phyloP scores from a whole-genome alignment of 805 yeast genomes.

The Metschnikowia matae region DNA sequence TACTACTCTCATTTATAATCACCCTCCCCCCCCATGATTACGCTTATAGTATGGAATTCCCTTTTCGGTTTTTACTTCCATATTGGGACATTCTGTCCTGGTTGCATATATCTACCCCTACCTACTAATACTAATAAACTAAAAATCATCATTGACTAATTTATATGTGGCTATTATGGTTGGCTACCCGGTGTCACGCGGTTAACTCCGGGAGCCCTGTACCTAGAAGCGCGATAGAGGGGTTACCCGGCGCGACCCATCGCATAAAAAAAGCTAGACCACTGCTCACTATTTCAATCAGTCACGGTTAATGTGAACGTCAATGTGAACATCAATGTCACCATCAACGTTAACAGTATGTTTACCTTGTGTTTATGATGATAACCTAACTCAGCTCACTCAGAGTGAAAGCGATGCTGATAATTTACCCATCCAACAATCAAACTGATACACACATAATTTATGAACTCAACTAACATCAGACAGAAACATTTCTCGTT shows the following conservation, averaged over 20 bases:
- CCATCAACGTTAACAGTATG: constrained; percentile 3
- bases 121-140: too few species aligned
- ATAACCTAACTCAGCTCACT: constrained; percentile 58
- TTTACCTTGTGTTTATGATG: constrained; percentile 37
- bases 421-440: constrained; percentile 45
- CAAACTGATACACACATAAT: constrained; percentile 17
- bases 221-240: not conserved
- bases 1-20: too few species aligned
- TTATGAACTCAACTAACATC: constrained; percentile 10
- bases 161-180: not conserved
- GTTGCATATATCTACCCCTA: too few species aligned
- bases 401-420: constrained; percentile 50
- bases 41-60: too few species aligned
- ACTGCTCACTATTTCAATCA: too few species aligned
- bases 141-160: too few species aligned
- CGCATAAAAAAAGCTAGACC: constrained; percentile 1
- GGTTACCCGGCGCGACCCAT: constrained; percentile 1
- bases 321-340: not conserved
- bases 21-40: too few species aligned
- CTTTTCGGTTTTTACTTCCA: too few species aligned
- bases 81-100: too few species aligned
- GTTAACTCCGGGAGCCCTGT: not conserved
- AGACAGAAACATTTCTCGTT: not conserved
- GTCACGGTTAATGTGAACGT: too few species aligned
- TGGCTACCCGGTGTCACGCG: not conserved